phyloP scores from a whole-genome alignment of 1,284 basidiomycete species.

The Microbotryomycetes sp. region DNA sequence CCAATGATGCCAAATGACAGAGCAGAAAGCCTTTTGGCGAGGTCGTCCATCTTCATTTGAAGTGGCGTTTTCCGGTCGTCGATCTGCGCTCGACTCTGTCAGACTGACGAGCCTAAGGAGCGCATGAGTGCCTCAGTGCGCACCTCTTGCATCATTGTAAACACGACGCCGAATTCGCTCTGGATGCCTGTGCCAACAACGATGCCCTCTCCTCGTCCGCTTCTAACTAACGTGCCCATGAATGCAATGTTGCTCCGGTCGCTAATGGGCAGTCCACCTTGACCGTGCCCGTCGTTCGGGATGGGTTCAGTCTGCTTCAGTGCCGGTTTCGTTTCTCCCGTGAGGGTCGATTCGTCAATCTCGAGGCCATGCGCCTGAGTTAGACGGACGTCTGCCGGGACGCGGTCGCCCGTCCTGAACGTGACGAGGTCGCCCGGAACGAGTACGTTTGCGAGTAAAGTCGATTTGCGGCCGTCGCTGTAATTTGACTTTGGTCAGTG shows the following conservation, averaged over 20 bases:
- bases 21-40: conserved; percentile 83
- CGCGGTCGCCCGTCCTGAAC: conserved; percentile 78
- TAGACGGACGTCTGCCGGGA: conserved; percentile 87
- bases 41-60: conserved; percentile 91
- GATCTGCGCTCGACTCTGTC: conserved; percentile 48
- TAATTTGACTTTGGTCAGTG: not conserved
- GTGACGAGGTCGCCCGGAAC: conserved; percentile 90
- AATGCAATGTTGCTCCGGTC: conserved; percentile 86
- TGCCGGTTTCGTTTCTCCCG: conserved; percentile 81
- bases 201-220: conserved; percentile 76
- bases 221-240: conserved; percentile 95
- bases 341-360: conserved; percentile 90
- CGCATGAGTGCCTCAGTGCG: conserved; percentile 35
- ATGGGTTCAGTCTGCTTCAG: conserved; percentile 59
- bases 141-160: conserved; percentile 96
- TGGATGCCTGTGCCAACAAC: conserved; percentile 83
- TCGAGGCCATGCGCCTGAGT: conserved; percentile 72
- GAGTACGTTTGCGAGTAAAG: conserved; percentile 83
- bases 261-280: conserved; percentile 60
- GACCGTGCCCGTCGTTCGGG: conserved; percentile 44
- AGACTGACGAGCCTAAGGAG: not conserved
- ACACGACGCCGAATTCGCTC: conserved; percentile 94
- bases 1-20: conserved; percentile 89
- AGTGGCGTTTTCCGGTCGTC: conserved; percentile 89
- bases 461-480: conserved; percentile 64